Evolutionary conservation across 2,329 filamentous ascomycete genomes (phyloP).

Genomic region (Venturia asperata): DNA sequence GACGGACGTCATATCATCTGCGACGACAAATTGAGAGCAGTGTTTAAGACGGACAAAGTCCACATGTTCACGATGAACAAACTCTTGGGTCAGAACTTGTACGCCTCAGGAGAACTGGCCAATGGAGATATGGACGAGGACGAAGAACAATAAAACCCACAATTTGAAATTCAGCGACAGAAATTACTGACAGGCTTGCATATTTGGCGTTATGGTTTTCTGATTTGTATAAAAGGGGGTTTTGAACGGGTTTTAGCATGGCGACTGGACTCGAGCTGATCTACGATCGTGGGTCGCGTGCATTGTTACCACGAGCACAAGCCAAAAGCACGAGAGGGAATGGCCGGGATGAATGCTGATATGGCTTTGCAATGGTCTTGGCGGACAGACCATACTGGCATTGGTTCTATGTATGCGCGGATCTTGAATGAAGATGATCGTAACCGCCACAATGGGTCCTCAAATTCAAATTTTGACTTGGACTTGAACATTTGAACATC

Average conservation of each 20-base stretch:
- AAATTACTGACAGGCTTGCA: not conserved
- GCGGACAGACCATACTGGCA: too few relatives aligned
- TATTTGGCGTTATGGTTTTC: not conserved
- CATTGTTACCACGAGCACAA: not conserved
- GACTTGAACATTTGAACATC: too few relatives aligned
- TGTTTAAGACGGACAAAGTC: slow-evolving; percentile 85
- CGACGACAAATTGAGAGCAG: slow-evolving; percentile 81
- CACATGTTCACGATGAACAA: slow-evolving; percentile 99
- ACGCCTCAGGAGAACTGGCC: slow-evolving; percentile 64
- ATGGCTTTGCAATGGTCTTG: too few relatives aligned
- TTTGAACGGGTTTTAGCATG: slow-evolving; percentile 7
- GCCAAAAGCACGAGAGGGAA: not conserved
- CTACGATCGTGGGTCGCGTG: not conserved
- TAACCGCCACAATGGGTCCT: too few relatives aligned
- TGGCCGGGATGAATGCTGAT: not conserved
- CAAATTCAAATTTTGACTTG: too few relatives aligned
- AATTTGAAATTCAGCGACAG: not conserved
- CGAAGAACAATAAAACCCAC: not conserved
- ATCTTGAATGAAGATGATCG: too few relatives aligned
- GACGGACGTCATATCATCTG: slow-evolving; percentile 92
- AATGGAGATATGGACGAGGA: not conserved
- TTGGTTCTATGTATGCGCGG: too few relatives aligned
- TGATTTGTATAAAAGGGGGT: not conserved
- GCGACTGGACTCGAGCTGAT: not conserved
- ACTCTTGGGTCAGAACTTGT: slow-evolving; percentile 81